Evolutionary conservation across 805 yeast species (phyloP).

Genomic region (Metschnikowia chrysomelidarum): DNA sequence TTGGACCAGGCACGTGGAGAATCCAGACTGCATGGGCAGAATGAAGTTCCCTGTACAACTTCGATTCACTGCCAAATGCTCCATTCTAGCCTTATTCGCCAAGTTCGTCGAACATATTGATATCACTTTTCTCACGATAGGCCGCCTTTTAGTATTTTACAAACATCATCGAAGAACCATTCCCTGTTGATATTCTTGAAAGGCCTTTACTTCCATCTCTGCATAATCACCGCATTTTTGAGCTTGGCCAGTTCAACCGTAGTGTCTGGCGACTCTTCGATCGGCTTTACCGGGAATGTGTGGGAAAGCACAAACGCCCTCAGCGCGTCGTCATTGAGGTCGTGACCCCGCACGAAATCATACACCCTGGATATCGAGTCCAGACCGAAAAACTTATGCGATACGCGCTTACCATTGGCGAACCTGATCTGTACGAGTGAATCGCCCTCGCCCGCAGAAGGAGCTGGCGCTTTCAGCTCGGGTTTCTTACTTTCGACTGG

Average conservation of each 20-base stretch:
- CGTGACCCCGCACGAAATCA: conserved; percentile 56
- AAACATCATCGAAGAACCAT: too few species aligned
- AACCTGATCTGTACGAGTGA: conserved; percentile 77
- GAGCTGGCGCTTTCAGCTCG: not conserved
- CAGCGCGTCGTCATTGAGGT: conserved; percentile 39
- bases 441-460: conserved; percentile 54
- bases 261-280: conserved; percentile 49
- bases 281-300: conserved; percentile 77
- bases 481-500: conserved; percentile 4
- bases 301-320: conserved; percentile 67
- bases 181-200: too few species aligned
- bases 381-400: conserved; percentile 59
- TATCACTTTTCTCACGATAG: too few species aligned
- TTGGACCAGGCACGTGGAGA: too few species aligned
- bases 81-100: too few species aligned
- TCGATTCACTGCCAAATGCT: too few species aligned
- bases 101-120: too few species aligned
- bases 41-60: too few species aligned
- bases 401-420: conserved; percentile 72
- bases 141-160: too few species aligned
- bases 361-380: conserved; percentile 68
- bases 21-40: too few species aligned
- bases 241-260: conserved; percentile 75
- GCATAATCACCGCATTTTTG: conserved; percentile 83
- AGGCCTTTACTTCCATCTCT: conserved; percentile 59